Base-by-base conservation (phyloP, 2,329 filamentous ascomycete genomes). In the Claviceps cyperi region DNA sequence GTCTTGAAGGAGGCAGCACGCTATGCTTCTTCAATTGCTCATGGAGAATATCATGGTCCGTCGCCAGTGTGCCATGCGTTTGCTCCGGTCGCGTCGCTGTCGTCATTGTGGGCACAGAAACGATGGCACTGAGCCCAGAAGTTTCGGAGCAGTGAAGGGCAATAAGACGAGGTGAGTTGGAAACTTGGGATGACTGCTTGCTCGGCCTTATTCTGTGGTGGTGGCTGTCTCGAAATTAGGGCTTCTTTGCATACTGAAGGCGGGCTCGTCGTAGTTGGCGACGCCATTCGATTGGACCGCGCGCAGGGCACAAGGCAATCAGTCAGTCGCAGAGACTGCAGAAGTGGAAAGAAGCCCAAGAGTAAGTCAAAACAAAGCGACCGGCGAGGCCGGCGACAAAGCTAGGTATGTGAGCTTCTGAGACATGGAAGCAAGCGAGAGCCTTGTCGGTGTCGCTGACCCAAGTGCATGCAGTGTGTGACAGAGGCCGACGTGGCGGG, bases 21-120 rank as follows among this genome's bases (percentile, higher is more conserved):
- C 73, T 73, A 60, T 73, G 71, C 55, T 64, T 72, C 56, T 67
- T 72, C 61, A 73, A 72, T 53, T 67, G 67, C 51, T 63, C 63
- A 47, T 66, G 64, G 35, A 56, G 58, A 38, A 57, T 58, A 24
- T 57, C 59, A 43, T 60, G 54, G 53, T 53, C 56, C 49, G 59
- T 56, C 52, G 60, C 53, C 43, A 60, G 52, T 50, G 60, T 52
- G 53, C 57, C 56, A 24, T 60, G 50, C 37, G 56, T 57, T 55
- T 61, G 57, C 50, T 65, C 59, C 46, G 58, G 55, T 49, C 61
- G 53, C 49, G 22, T 48, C 45, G 59, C 53, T 50, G 58, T 60
- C 55, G 62, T 58, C 64, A 67, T 67, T 54, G 58, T 60, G 56
- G 64, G 58, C 53, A 64, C 54, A 50, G 57, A 51, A 51, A 48